Conservation (phyloP, 129 eudicot genomes). For the Glebionis coronaria region DNA sequence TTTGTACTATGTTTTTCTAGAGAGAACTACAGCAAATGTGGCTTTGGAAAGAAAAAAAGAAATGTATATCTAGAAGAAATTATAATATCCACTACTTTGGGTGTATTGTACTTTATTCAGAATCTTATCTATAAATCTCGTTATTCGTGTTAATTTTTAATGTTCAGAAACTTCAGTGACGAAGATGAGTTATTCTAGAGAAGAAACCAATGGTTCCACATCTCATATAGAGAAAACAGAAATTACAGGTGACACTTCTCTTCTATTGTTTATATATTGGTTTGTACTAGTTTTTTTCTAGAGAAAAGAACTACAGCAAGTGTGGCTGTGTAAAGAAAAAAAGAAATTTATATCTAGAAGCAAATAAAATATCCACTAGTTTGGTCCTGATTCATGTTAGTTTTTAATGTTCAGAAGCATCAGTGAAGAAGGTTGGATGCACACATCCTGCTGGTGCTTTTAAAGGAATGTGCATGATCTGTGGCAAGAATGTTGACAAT, state of each 20-base stretch:
- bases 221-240: constrained; percentile 29
- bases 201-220: constrained; percentile 36
- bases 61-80: not conserved
- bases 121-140: not conserved
- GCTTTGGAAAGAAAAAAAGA: not conserved
- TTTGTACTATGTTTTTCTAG: not conserved
- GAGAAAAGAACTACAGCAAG: not conserved
- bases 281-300: not conserved
- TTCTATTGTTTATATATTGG: constrained; percentile 17
- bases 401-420: constrained; percentile 40
- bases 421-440: constrained; percentile 42
- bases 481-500: constrained; percentile 71
- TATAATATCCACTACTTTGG: constrained; percentile 4
- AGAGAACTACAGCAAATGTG: not conserved
- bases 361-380: constrained; percentile 9
- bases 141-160: constrained; percentile 9
- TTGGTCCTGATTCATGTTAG: constrained; percentile 2
- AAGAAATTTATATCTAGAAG: not conserved
- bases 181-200: constrained; percentile 16
- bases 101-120: too few species aligned
- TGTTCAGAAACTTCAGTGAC: constrained; percentile 45
- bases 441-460: constrained; percentile 80
- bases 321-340: not conserved
- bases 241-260: constrained; percentile 34
- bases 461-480: constrained; percentile 71